Conservation (phyloP, 306 rosid species). For the Cercis canadensis region DNA sequence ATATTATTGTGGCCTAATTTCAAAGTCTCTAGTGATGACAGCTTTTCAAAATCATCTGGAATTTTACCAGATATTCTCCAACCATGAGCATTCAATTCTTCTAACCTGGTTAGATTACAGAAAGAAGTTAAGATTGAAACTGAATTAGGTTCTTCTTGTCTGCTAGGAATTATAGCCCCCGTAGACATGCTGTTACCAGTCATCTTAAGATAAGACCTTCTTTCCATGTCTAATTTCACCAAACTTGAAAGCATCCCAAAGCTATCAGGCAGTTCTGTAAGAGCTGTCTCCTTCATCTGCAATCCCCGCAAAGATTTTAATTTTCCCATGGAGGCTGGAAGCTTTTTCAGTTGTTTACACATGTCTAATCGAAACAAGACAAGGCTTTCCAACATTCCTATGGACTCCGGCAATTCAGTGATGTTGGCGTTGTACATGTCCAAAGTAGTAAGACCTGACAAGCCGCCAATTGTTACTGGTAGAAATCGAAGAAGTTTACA, state of each 20-base stretch:
- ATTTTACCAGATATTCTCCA: conserved; percentile 57
- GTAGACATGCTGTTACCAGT: neutral
- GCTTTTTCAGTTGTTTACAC: conserved; percentile 47
- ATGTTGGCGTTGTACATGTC: conserved; percentile 39
- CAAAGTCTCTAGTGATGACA: conserved; percentile 45
- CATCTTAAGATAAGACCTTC: conserved; percentile 26
- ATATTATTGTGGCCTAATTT: conserved; percentile 47
- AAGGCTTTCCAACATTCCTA: conserved; percentile 57
- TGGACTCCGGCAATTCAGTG: conserved; percentile 57
- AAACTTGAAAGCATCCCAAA: conserved; percentile 60
- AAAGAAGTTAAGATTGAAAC: conserved; percentile 45
- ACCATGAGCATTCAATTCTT: conserved; percentile 43
- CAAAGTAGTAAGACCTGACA: conserved; percentile 47
- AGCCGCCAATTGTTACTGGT: conserved; percentile 50
- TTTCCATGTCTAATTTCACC: conserved; percentile 42
- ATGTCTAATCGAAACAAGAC: conserved; percentile 30
- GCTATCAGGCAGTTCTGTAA: conserved; percentile 54
- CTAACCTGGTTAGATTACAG: conserved; percentile 46
- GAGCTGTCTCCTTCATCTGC: conserved; percentile 51
- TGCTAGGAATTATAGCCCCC: neutral
- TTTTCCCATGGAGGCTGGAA: conserved; percentile 59
- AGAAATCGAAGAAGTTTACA: conserved; percentile 45
- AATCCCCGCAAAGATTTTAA: conserved; percentile 47
- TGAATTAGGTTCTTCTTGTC: conserved; percentile 33
- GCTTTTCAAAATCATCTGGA: conserved; percentile 60